Conservation (phyloP, 768 basidiomycete species). For the Suillus clintonianus region DNA sequence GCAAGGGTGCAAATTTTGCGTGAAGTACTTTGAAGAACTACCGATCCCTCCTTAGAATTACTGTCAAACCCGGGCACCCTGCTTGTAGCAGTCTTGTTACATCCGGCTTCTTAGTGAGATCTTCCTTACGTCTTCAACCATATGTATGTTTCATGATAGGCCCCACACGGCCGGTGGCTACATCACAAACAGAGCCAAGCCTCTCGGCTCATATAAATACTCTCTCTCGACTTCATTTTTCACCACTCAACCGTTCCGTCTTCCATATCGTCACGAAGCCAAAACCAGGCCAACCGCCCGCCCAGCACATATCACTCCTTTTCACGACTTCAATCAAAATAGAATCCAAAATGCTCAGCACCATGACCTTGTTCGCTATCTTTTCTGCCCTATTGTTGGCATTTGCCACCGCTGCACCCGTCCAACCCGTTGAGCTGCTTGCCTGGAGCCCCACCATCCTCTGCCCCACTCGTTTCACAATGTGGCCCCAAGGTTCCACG, state of each 20-base stretch:
- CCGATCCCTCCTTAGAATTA: not conserved
- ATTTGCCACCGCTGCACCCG: constrained; percentile 28
- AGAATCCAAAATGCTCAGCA: constrained; percentile 21
- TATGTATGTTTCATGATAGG: not conserved
- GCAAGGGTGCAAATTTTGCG: not conserved
- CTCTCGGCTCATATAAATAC: constrained; percentile 19
- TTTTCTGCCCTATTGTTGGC: constrained; percentile 34
- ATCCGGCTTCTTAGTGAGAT: not conserved
- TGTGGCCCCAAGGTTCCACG: constrained; percentile 40
- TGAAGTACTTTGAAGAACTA: not conserved
- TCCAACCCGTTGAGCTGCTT: constrained; percentile 31
- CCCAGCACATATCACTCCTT: constrained; percentile 17
- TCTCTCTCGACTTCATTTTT: not conserved
- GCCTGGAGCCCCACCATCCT: constrained; percentile 46
- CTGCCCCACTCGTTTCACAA: constrained; percentile 28
- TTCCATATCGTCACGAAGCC: not conserved
- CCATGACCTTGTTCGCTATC: constrained; percentile 15
- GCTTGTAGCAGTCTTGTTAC: not conserved
- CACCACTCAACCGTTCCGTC: not conserved
- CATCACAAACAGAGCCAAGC: constrained; percentile 26
- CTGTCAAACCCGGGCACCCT: not conserved
- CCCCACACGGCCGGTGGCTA: not conserved
- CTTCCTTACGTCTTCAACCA: not conserved
- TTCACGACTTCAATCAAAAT: constrained; percentile 12
- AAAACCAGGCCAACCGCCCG: constrained; percentile 3